Evolutionary conservation across 306 rosid genomes (phyloP).

Genomic region (Vachellia pachyceras): DNA sequence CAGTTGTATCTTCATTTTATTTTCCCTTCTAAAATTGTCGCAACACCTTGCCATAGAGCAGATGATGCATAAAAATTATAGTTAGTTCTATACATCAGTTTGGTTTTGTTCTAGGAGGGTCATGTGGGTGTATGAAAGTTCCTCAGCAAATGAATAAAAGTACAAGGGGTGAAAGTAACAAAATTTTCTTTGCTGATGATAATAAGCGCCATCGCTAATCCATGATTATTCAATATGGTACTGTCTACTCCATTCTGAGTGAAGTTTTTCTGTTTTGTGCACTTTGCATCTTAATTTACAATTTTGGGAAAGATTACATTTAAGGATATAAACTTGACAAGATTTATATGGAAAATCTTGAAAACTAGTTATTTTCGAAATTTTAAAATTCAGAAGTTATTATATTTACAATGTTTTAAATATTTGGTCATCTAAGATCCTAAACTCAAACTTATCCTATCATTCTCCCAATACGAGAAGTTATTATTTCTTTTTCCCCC

Average conservation of each 20-base stretch:
- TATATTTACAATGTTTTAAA: not conserved
- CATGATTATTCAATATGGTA: conserved; percentile 1
- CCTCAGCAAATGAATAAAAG: not conserved
- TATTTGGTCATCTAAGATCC: no score
- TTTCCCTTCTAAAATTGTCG: not conserved
- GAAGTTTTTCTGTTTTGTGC: not conserved
- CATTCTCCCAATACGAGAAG: no score
- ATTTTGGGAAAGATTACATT: not conserved
- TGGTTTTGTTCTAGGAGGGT: conserved; percentile 26
- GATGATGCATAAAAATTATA: conserved; percentile 18
- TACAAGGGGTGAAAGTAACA: not conserved
- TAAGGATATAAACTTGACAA: not conserved
- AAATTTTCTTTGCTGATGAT: conserved; percentile 15
- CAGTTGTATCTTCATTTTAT: not conserved
- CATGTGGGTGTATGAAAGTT: not conserved
- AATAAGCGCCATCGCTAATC: not conserved
- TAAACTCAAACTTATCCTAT: no score
- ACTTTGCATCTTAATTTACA: not conserved
- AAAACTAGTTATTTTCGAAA: not conserved
- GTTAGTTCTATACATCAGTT: conserved; percentile 29
- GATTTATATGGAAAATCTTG: no score
- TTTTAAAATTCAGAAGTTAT: no score
- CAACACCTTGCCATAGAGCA: conserved; percentile 25
- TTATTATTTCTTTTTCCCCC: no score
- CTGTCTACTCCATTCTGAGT: conserved; percentile 6